These are phyloP conservation scores for Phyllosticta paracitricarpa DNA, from an alignment of 2,329 filamentous ascomycete genomes.

Conservation along the genomic window DNA sequence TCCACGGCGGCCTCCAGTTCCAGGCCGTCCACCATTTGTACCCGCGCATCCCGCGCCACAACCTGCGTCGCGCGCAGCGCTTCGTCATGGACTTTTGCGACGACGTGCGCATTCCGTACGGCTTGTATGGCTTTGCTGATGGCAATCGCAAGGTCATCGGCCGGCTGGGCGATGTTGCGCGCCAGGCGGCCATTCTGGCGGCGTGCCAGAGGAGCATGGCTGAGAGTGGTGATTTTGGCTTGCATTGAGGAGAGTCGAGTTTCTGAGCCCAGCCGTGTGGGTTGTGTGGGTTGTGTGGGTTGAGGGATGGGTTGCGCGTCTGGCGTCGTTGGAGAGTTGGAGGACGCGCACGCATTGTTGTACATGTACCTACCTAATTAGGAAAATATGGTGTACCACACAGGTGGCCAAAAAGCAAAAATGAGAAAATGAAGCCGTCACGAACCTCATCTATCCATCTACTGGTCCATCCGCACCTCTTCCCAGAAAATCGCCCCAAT, in stretches of 20 bases:
- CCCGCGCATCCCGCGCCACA: slow-evolving; percentile 58
- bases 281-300: too few species aligned
- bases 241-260: neutral
- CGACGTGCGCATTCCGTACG: slow-evolving; percentile 55
- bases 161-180: slow-evolving; percentile 47
- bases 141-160: slow-evolving; percentile 51
- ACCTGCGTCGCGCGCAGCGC: slow-evolving; percentile 50
- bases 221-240: slow-evolving; percentile 16
- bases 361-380: too few species aligned
- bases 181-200: slow-evolving; percentile 50
- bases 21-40: slow-evolving; percentile 63
- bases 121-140: slow-evolving; percentile 50
- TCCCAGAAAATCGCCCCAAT: too few species aligned
- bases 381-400: too few species aligned
- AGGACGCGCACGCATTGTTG: too few species aligned
- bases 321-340: too few species aligned
- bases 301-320: too few species aligned
- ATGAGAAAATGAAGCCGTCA: too few species aligned
- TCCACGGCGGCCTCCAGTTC: slow-evolving; percentile 64
- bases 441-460: too few species aligned
- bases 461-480: too few species aligned
- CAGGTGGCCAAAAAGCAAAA: too few species aligned
- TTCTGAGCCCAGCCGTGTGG: too few species aligned
- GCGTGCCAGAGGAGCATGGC: slow-evolving; percentile 41
- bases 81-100: slow-evolving; percentile 54